Base-by-base conservation (phyloP, 2,329 filamentous ascomycete genomes). In the Dothistroma septosporum region DNA sequence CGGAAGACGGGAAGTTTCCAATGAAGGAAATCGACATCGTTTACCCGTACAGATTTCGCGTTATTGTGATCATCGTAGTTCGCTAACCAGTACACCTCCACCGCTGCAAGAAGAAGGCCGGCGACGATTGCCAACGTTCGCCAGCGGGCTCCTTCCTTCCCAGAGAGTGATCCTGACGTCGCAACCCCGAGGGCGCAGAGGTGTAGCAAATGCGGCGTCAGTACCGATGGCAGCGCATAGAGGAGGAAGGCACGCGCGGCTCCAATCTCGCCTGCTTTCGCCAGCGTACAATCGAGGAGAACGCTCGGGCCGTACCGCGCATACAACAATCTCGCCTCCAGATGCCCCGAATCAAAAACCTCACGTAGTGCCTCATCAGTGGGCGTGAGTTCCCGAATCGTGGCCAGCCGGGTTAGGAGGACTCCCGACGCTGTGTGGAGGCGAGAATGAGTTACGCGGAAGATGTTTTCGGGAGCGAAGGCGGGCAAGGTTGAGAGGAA, bases 381-480 rank as follows among this genome's bases (percentile, higher is more conserved):
- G 0, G 76, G 64, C 0, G 84, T 87, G 2, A 90, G 79, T 0
- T 82, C 78, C 0, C 87, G 83, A 1, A 87, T 71, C 1, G 81
- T 74, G 4, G 82, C 76, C 10, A 97, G 82, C 16, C 93, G 89
- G 61, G 83, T 85, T 76, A 96, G 94, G 62, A 97, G 82, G 35
- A 95, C 87, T 71, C 93, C 90, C 47, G 85, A 87, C n/a, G 91
- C 87, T 47, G 90, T 93, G 70, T 92, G 89, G 19, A 97, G 85
- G 35, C 92, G 90, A 55, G 91, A 94, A 59, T 86, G 81, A 0
- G 93, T 97, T 19, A 80, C 75, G 32, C 76, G 72, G 80, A 97
- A 96, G 74, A 97, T 79, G 77, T 97, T 97, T 73, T 91, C 86
- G 4, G 90, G 88, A 6, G 84, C 79, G 70, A 91, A 87, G 61